These are phyloP conservation scores for Neurospora terricola DNA, from an alignment of 495 filamentous ascomycete genomes.

Conservation along the genomic window DNA sequence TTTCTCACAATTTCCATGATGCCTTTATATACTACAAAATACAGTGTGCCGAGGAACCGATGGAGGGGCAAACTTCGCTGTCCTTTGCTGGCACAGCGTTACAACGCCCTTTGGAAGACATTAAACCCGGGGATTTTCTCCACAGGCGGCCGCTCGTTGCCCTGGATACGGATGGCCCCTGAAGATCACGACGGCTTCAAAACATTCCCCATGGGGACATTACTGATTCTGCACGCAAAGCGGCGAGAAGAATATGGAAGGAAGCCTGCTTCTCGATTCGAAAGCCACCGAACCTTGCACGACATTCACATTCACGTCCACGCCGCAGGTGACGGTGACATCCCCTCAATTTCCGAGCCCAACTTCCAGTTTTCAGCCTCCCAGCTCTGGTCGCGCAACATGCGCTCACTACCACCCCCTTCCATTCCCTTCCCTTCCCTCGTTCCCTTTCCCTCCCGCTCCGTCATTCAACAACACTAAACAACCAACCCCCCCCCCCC, in stretches of 20 bases:
- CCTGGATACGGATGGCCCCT: neutral
- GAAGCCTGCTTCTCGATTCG: neutral
- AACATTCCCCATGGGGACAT: neutral
- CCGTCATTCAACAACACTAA: neutral
- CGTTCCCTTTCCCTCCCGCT: neutral
- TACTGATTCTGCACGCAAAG: neutral
- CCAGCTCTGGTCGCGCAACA: neutral
- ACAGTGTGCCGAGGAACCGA: neutral
- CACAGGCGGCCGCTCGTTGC: neutral
- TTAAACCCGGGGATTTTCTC: neutral
- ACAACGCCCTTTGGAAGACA: neutral
- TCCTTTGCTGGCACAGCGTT: neutral
- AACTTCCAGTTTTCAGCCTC: neutral
- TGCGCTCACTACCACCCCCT: neutral
- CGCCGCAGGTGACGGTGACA: neutral
- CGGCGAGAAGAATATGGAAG: neutral
- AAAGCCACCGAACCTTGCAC: neutral
- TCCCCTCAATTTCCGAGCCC: neutral
- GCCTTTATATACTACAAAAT: neutral
- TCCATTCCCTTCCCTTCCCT: neutral
- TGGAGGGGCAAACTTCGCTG: neutral
- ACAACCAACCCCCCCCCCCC: conserved; percentile 1
- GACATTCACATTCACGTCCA: neutral
- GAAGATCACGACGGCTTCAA: neutral
- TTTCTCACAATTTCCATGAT: neutral